These are phyloP conservation scores for Amyloporia xantha DNA, from an alignment of 768 basidiomycete genomes.

Conservation along the genomic window DNA sequence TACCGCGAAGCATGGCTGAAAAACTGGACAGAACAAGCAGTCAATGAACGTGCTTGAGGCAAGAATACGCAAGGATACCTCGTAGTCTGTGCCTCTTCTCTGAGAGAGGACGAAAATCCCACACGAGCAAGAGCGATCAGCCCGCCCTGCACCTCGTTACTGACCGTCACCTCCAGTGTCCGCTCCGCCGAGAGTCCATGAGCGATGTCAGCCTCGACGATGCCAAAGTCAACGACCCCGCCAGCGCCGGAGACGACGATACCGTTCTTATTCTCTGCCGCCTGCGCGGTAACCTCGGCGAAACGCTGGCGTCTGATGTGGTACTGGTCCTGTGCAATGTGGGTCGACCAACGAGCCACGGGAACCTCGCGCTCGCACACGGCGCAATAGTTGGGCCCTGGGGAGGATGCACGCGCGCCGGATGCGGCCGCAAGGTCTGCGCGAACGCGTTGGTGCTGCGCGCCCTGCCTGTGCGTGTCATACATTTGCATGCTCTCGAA, in stretches of 20 bases:
- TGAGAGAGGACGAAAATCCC: slow-evolving; percentile 10
- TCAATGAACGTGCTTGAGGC: slow-evolving; percentile 1
- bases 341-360: neutral
- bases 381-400: neutral
- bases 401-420: neutral
- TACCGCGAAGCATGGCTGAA: neutral
- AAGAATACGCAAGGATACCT: neutral
- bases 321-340: neutral
- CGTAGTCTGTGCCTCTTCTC: neutral
- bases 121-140: slow-evolving; percentile 2
- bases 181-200: slow-evolving; percentile 6
- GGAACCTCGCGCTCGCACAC: slow-evolving; percentile 2
- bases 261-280: slow-evolving; percentile 19
- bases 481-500: neutral
- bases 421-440: neutral
- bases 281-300: neutral
- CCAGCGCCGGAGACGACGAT: slow-evolving; percentile 29
- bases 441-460: neutral
- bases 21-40: neutral
- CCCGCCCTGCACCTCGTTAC: slow-evolving; percentile 5
- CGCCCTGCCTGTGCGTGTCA: neutral
- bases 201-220: slow-evolving; percentile 34
- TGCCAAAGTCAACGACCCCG: slow-evolving; percentile 39
- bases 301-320: neutral
- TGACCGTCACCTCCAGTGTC: slow-evolving; percentile 8